Evolutionary conservation across 2,329 filamentous ascomycete species (phyloP).

Genomic region (Fonsecaea erecta): DNA sequence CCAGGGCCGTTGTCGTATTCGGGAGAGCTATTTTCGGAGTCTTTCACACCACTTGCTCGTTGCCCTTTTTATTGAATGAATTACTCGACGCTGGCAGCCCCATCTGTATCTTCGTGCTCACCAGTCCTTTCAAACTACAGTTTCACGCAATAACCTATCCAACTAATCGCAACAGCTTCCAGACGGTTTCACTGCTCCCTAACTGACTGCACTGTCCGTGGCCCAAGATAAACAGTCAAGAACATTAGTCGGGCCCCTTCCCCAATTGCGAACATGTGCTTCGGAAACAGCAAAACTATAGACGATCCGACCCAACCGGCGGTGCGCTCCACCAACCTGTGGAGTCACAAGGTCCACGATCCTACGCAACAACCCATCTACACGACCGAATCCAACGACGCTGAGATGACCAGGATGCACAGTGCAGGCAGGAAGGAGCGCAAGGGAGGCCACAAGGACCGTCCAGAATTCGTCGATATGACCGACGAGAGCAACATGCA

Average conservation of each 20-base stretch:
- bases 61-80: background rate
- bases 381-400: conserved; percentile 23
- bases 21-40: conserved; percentile 14
- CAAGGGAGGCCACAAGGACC: conserved; percentile 10
- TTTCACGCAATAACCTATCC: background rate
- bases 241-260: background rate
- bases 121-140: background rate
- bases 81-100: background rate
- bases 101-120: background rate
- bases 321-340: conserved; percentile 10
- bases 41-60: background rate
- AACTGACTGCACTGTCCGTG: background rate
- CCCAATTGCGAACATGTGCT: conserved; percentile 25
- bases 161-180: background rate
- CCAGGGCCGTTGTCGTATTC: conserved; percentile 5
- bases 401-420: conserved; percentile 5
- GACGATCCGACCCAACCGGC: conserved; percentile 31
- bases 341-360: conserved; percentile 10
- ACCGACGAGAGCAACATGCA: conserved; percentile 5
- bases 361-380: conserved; percentile 31
- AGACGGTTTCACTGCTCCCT: background rate
- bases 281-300: conserved; percentile 11
- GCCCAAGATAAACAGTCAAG: background rate
- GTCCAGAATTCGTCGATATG: conserved; percentile 6
- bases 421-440: background rate